Evolutionary conservation across 1,284 basidiomycete genomes (phyloP).

Genomic region (Clitocybe nebularis): DNA sequence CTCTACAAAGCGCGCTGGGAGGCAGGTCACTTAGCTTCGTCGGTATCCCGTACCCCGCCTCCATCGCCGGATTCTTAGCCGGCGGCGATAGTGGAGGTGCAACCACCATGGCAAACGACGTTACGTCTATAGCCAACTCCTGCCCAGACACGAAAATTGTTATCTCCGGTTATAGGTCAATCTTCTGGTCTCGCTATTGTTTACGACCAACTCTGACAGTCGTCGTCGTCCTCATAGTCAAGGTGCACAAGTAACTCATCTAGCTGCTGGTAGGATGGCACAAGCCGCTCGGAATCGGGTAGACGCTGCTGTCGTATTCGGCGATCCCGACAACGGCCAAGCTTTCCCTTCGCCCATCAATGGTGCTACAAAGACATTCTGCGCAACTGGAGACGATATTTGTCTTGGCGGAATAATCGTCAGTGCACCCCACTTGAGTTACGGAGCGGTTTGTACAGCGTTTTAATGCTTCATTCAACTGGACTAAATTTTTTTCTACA

Average conservation of each 20-base stretch:
- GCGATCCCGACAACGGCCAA: conserved; percentile 30
- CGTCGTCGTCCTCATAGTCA: conserved; percentile 21
- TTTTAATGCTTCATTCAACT: background rate
- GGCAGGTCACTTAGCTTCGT: conserved; percentile 26
- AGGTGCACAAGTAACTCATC: conserved; percentile 34
- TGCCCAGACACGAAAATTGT: conserved; percentile 32
- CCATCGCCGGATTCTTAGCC: conserved; percentile 27
- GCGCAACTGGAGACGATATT: conserved; percentile 29
- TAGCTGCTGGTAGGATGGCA: conserved; percentile 28
- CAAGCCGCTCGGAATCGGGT: conserved; percentile 26
- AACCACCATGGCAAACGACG: conserved; percentile 28
- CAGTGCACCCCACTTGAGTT: conserved; percentile 25
- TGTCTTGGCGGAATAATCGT: conserved; percentile 26
- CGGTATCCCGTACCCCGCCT: conserved; percentile 33
- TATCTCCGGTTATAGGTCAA: conserved; percentile 27
- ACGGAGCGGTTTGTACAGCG: conserved; percentile 23
- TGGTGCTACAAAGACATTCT: conserved; percentile 26
- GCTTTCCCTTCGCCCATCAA: conserved; percentile 26
- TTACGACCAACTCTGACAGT: background rate
- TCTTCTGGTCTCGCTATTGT: background rate
- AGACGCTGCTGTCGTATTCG: conserved; percentile 33
- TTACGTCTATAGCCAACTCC: conserved; percentile 24
- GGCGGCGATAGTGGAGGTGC: conserved; percentile 33
- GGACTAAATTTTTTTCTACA: too few species aligned
- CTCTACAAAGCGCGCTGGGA: conserved; percentile 22